Base-by-base conservation (phyloP, 75 land plant species). In the Pinus taeda region DNA sequence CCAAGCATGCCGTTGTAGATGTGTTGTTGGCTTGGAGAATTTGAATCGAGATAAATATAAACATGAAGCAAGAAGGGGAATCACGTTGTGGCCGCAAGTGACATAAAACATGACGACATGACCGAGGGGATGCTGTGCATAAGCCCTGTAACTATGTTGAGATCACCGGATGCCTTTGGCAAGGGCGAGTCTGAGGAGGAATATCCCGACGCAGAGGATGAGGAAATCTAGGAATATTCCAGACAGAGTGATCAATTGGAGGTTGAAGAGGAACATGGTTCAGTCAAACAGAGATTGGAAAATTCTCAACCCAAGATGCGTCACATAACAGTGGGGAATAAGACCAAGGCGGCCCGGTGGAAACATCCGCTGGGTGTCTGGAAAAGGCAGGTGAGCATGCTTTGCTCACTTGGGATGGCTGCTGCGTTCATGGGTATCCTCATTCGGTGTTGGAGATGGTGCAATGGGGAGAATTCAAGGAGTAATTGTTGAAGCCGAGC, bases 331-430 rank as follows among this genome's bases (percentile, higher is more conserved):
- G 18, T 37, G 39, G 67, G 37, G 18, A 64, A 45, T 69, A 39
- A 20, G 20, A 45, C 3, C 42, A 37, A 37, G 71, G 21, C 11
- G 3, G 55, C 9, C 4, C 11, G 42, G 49, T 20, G 53, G 7
- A 42, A 42, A 42, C 39, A 39, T 69, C 49, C 3, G 9, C 11
- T 69, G 21, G 49, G 71, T 9, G 20, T 69, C 42, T 69, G 71
- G 71, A 69, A 21, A 5, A 69, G 36, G 13, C 33, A 17, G 7
- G 13, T 69, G 33, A 45, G 53, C 9, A 42, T n/a, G 71, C 22
- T 69, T 37, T 39, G 49, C n/a, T 69, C 71, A 4, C 42, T 69
- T 69, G 71, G 71, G 49, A 20, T 69, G 53, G 71, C 71, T 11
- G 71, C 71, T 37, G 71, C 71, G 9, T 22, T 69, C 4, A 42